Conservation (phyloP, 345 rosid genomes). For the Eucalyptus sp. region DNA sequence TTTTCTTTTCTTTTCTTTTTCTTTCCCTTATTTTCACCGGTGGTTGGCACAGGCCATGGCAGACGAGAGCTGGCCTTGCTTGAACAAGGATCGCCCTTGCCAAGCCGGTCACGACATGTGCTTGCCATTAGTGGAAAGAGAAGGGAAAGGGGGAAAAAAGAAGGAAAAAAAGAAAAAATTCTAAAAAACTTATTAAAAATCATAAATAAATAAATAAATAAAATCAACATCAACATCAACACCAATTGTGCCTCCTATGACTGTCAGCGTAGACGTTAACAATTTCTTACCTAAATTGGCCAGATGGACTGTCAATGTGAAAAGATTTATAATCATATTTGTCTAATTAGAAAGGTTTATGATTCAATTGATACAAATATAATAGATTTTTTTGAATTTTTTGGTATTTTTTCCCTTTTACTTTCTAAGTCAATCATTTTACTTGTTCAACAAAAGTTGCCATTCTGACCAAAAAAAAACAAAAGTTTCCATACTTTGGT, state of each 20-base stretch:
- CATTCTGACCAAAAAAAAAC: not conserved
- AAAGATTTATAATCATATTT: too few species aligned
- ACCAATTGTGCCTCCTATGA: not conserved
- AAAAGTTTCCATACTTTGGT: not conserved
- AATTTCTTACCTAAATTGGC: not conserved
- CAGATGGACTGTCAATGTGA: rapidly evolving
- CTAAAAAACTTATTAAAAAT: too few species aligned
- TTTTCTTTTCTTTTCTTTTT: too few species aligned
- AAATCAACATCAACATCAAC: not conserved
- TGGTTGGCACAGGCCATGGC: rapidly evolving
- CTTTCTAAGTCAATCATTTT: not conserved
- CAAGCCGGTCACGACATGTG: not conserved
- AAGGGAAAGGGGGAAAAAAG: not conserved
- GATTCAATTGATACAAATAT: too few species aligned
- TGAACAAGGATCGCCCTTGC: too few species aligned
- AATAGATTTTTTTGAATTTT: too few species aligned
- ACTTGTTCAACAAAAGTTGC: not conserved
- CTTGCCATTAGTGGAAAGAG: not conserved
- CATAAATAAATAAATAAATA: too few species aligned
- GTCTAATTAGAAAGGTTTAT: too few species aligned
- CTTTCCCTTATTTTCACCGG: not conserved
- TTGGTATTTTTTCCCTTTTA: not conserved
- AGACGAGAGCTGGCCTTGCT: too few species aligned
- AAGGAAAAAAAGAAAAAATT: too few species aligned
- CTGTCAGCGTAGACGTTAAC: not conserved